phyloP scores from a whole-genome alignment of 176 grass and related monocot genomes.

The Oryza australiensis region DNA sequence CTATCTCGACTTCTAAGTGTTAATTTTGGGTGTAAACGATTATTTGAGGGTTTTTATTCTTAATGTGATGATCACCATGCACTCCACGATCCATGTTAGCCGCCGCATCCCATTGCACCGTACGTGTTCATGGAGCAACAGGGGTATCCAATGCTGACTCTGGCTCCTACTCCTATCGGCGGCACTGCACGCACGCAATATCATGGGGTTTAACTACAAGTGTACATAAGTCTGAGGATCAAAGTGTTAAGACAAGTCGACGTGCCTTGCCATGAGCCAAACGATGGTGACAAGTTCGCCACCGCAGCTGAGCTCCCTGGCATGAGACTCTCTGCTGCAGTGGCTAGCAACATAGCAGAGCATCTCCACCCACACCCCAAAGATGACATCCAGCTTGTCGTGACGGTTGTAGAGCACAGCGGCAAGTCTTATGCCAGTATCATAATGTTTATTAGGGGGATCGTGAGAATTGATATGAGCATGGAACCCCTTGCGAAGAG shows the following conservation, averaged over 20 bases:
- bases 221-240: too few relatives aligned
- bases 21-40: too few relatives aligned
- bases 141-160: too few relatives aligned
- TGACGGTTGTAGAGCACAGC: background rate
- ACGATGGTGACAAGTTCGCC: slow-evolving; percentile 40
- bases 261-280: slow-evolving; percentile 4
- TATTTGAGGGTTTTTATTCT: too few relatives aligned
- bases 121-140: too few relatives aligned
- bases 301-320: slow-evolving; percentile 39
- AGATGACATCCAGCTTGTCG: background rate
- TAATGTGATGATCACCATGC: too few relatives aligned
- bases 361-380: slow-evolving; percentile 40
- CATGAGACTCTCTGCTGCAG: slow-evolving; percentile 45
- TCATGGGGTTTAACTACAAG: too few relatives aligned
- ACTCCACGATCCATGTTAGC: too few relatives aligned
- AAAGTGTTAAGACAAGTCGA: background rate
- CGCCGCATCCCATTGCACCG: too few relatives aligned
- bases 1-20: too few relatives aligned
- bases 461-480: background rate
- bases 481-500: background rate
- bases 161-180: too few relatives aligned
- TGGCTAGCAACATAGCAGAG: slow-evolving; percentile 8
- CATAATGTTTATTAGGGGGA: background rate
- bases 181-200: too few relatives aligned
- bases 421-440: slow-evolving; percentile 1